A percentile compares a stretch with the other conserved stretches of the same genome.
phyloP scores from a whole-genome alignment of 129 eudicot genomes.

The Tagetes patula region DNA sequence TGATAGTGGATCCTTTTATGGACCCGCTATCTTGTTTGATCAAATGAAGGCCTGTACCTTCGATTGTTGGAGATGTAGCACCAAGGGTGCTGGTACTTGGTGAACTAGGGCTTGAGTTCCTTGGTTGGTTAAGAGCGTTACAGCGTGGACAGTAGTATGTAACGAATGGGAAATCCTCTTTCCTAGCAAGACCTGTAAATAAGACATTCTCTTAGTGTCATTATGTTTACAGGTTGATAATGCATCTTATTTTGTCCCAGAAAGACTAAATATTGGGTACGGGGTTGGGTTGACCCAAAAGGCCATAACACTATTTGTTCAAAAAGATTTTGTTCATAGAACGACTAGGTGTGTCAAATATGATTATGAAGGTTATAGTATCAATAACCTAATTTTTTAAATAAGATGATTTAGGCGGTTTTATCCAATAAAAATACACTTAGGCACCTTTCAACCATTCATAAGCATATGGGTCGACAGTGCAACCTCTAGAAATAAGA shows the following conservation, averaged over 20 bases:
- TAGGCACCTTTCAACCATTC: background rate
- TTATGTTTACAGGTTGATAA: background rate
- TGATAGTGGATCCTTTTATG: conserved; percentile 20
- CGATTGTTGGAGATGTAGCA: conserved; percentile 24
- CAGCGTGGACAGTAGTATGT: conserved; percentile 96
- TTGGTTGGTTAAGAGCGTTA: conserved; percentile 70
- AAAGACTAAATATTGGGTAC: background rate
- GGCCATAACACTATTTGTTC: background rate
- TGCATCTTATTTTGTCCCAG: background rate
- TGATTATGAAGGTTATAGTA: background rate
- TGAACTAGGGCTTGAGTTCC: conserved; percentile 36
- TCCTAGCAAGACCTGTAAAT: conserved; percentile 81
- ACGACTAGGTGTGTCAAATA: background rate
- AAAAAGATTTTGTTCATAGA: background rate
- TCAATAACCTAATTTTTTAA: background rate
- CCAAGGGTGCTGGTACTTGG: conserved; percentile 31
- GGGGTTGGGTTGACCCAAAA: background rate
- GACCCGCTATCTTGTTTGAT: conserved; percentile 25
- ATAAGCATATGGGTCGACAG: background rate
- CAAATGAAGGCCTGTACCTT: conserved; percentile 14
- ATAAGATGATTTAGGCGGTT: background rate
- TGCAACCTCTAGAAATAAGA: background rate
- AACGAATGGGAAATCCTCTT: conserved; percentile 79
- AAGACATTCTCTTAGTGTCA: conserved; percentile 6
- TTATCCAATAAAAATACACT: background rate